A percentile compares a stretch with the other conserved stretches of the same genome.
Conservation (phyloP, 2,329 filamentous ascomycete genomes). For the Nemania diffusa region DNA sequence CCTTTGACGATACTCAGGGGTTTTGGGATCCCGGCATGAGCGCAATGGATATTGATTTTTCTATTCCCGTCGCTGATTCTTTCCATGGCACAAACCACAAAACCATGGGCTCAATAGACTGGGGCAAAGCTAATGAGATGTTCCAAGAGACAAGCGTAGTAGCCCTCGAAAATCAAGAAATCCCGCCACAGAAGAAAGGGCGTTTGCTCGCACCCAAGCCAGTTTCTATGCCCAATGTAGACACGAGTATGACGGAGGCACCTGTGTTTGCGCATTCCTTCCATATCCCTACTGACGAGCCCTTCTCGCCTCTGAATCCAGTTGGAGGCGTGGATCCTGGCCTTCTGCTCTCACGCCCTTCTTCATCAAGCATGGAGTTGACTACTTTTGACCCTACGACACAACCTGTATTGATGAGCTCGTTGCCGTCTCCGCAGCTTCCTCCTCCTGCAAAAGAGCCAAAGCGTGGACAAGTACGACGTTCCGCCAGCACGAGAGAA, state of each 20-base stretch:
- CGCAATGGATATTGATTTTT: constrained; percentile 70
- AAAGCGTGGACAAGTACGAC: constrained; percentile 55
- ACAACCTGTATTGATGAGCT: constrained; percentile 44
- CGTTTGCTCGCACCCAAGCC: constrained; percentile 63
- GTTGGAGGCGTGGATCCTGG: constrained; percentile 66
- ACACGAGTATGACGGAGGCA: constrained; percentile 52
- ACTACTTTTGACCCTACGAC: constrained; percentile 50
- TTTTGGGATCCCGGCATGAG: constrained; percentile 70
- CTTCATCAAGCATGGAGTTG: constrained; percentile 58
- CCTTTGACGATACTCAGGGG: constrained; percentile 54
- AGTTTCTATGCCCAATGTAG: constrained; percentile 52
- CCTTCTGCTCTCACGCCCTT: constrained; percentile 65
- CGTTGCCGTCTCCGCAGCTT: constrained; percentile 44
- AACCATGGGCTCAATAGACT: constrained; percentile 65
- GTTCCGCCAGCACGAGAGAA: constrained; percentile 59
- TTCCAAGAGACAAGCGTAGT: constrained; percentile 60
- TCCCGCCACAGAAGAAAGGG: constrained; percentile 55
- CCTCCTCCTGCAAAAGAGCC: constrained; percentile 45
- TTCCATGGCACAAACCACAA: constrained; percentile 59
- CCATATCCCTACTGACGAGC: constrained; percentile 58
- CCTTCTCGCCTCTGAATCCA: constrained; percentile 60
- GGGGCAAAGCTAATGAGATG: constrained; percentile 65
- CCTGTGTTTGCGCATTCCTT: constrained; percentile 57
- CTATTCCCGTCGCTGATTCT: constrained; percentile 55
- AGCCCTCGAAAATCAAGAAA: constrained; percentile 52